These are phyloP conservation scores for Phaseolus coccineus DNA, from an alignment of 331 rosid species.

Conservation along the genomic window DNA sequence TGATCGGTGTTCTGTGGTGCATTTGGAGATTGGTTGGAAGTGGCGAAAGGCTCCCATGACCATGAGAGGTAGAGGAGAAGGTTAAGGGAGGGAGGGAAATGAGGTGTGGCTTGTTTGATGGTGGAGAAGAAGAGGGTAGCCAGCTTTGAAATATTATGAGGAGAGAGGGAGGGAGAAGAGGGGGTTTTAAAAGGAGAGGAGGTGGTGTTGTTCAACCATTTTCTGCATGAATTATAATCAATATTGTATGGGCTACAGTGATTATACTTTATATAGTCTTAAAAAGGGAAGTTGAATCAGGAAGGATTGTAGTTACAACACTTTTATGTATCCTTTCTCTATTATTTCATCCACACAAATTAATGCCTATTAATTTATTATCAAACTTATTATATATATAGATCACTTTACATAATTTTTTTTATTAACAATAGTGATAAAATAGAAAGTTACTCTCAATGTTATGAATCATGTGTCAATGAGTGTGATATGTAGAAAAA, in stretches of 20 bases:
- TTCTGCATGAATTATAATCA: neutral
- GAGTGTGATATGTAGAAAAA: too few species aligned
- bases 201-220: slow-evolving; percentile 44
- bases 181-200: slow-evolving; percentile 61
- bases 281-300: neutral
- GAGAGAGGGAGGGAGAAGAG: slow-evolving; percentile 40
- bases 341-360: neutral
- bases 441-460: too few species aligned
- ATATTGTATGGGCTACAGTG: neutral
- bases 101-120: slow-evolving; percentile 9
- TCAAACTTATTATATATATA: neutral
- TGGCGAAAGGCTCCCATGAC: slow-evolving; percentile 63
- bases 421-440: too few species aligned
- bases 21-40: slow-evolving; percentile 71
- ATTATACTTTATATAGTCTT: neutral
- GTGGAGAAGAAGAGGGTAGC: slow-evolving; percentile 24
- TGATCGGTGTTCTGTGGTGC: slow-evolving; percentile 62
- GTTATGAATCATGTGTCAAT: too few species aligned
- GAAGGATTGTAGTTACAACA: neutral
- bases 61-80: neutral
- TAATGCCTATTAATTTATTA: neutral
- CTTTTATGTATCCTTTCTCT: neutral
- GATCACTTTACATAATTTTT: too few species aligned
- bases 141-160: slow-evolving; percentile 42
- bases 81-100: neutral